phyloP scores from a whole-genome alignment of 805 yeast species.

The Lachancea dasiensis region DNA sequence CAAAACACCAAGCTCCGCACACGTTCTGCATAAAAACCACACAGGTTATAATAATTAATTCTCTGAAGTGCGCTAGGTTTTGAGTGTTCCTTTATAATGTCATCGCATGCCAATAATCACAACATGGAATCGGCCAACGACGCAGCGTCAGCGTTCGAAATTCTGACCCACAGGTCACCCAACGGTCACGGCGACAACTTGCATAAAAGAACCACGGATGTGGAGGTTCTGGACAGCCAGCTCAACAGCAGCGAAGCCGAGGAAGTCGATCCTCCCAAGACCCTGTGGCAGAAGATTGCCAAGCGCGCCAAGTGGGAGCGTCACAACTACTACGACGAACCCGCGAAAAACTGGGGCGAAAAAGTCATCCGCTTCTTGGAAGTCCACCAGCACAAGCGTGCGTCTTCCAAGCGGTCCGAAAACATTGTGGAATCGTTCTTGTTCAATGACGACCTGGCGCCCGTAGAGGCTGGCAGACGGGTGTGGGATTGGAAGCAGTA shows the following conservation, averaged over 20 bases:
- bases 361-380: constrained; percentile 9
- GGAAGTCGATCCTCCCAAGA: constrained; percentile 4
- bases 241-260: neutral
- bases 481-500: constrained; percentile 81
- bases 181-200: neutral
- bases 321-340: constrained; percentile 7
- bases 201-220: constrained; percentile 1
- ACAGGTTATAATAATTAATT: constrained; percentile 1
- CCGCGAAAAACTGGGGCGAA: constrained; percentile 7
- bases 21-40: constrained; percentile 1
- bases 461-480: constrained; percentile 69
- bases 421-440: constrained; percentile 38
- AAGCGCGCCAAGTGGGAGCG: neutral
- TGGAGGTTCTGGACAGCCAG: constrained; percentile 1
- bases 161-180: constrained; percentile 5
- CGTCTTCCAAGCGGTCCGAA: constrained; percentile 11
- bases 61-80: neutral
- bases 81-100: neutral
- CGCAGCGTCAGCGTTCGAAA: constrained; percentile 11
- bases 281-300: constrained; percentile 1
- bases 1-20: too few relatives aligned
- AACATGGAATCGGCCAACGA: constrained; percentile 6
- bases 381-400: constrained; percentile 11
- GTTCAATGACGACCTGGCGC: constrained; percentile 72
- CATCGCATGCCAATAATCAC: neutral